Evolutionary conservation across 257 asterid genomes (phyloP).

Genomic region (Haberlea rhodopensis): DNA sequence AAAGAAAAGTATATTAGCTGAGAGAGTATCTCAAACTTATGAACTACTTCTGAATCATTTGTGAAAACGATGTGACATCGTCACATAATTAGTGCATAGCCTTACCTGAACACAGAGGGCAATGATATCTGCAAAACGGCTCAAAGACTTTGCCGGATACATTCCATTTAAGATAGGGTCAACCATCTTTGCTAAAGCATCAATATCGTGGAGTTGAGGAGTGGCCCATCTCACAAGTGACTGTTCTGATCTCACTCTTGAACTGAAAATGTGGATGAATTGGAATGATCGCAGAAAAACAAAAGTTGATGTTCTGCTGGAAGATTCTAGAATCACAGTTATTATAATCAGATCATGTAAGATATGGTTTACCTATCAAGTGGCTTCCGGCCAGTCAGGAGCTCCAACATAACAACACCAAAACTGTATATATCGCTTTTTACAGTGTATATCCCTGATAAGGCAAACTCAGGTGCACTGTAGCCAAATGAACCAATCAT

Average conservation of each 20-base stretch:
- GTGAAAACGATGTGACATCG: not conserved
- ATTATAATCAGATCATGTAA: conserved; percentile 11
- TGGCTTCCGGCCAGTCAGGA: conserved; percentile 95
- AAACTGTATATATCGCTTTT: conserved; percentile 96
- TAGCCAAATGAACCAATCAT: conserved; percentile 89
- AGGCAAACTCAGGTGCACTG: conserved; percentile 96
- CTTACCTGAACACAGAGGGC: conserved; percentile 97
- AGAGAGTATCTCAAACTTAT: not conserved
- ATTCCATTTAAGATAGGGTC: conserved; percentile 86
- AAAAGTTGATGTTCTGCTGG: no score
- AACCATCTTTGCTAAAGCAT: conserved; percentile 95
- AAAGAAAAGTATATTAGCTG: not conserved
- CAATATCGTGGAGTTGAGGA: conserved; percentile 97
- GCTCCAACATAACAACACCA: conserved; percentile 97
- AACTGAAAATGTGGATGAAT: conserved; percentile 41
- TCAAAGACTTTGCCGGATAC: conserved; percentile 96
- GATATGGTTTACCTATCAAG: conserved; percentile 94
- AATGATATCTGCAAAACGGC: conserved; percentile 92
- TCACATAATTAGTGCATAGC: conserved; percentile 13
- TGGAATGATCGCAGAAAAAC: not conserved
- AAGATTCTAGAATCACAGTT: conserved; percentile 10
- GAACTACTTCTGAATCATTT: not conserved
- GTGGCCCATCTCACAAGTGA: conserved; percentile 99
- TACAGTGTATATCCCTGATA: conserved; percentile 90
- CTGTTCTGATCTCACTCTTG: conserved; percentile 84